A percentile compares a stretch with the other conserved stretches of the same genome.
Evolutionary conservation across 2,329 filamentous ascomycete species (phyloP).

Genomic region (Pestalotiopsis sp.): DNA sequence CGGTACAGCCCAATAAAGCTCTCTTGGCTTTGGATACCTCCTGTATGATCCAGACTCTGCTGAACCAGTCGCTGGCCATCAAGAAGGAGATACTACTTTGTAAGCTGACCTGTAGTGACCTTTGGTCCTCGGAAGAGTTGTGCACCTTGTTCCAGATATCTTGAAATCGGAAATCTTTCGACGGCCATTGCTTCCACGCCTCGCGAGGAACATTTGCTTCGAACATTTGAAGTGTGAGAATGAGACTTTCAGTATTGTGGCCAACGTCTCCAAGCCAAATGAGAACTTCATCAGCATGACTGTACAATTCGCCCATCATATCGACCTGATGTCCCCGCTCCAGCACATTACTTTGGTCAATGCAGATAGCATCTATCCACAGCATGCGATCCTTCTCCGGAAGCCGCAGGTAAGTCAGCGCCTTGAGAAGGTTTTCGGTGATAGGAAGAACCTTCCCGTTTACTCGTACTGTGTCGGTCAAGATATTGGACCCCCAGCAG

Average conservation of each 20-base stretch:
- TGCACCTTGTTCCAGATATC: background rate
- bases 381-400: background rate
- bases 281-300: background rate
- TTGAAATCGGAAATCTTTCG: background rate
- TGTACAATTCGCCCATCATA: background rate
- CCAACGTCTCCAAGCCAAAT: background rate
- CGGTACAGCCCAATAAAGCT: background rate
- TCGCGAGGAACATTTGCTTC: background rate
- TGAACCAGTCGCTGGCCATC: background rate
- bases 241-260: background rate
- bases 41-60: background rate
- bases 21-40: background rate
- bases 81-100: background rate
- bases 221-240: background rate
- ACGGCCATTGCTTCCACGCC: background rate
- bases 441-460: background rate
- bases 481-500: background rate
- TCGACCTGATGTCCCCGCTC: background rate
- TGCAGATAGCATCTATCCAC: background rate
- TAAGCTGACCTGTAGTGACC: background rate
- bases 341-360: background rate
- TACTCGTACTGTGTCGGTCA: background rate
- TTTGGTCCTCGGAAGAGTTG: background rate
- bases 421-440: background rate
- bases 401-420: background rate